Evolutionary conservation across 345 rosid species (phyloP).

Genomic region (Eucalyptus fibrosa): DNA sequence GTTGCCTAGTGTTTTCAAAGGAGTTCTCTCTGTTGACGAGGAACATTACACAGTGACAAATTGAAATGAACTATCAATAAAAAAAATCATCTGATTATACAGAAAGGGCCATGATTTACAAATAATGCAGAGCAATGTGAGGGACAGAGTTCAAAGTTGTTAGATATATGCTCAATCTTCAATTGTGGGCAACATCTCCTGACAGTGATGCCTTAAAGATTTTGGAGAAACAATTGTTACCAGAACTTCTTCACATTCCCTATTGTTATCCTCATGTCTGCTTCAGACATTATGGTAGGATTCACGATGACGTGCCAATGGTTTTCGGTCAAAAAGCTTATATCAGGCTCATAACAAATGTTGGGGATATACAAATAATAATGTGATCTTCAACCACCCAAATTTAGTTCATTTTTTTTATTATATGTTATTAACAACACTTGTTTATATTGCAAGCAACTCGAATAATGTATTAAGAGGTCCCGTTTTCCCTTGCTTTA

Average conservation of each 20-base stretch:
- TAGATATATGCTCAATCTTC: neutral
- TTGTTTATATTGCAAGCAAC: neutral
- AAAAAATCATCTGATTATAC: neutral
- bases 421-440: neutral
- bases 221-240: neutral
- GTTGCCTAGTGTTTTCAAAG: neutral
- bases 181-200: neutral
- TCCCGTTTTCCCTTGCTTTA: neutral
- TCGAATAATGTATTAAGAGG: neutral
- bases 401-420: neutral
- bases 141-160: neutral
- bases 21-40: neutral
- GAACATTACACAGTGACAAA: neutral
- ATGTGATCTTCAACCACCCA: neutral
- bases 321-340: neutral
- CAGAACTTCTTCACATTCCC: neutral
- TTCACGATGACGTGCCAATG: neutral
- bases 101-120: neutral
- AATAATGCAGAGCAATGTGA: neutral
- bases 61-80: neutral
- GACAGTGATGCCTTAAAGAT: neutral
- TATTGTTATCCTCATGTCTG: neutral
- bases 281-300: neutral
- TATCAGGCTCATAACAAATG: neutral
- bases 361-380: neutral